A percentile compares a stretch with the other conserved stretches of the same genome.
Evolutionary conservation across 1,139 yeast species (phyloP).

Genomic region (Blastobotrys elegans): DNA sequence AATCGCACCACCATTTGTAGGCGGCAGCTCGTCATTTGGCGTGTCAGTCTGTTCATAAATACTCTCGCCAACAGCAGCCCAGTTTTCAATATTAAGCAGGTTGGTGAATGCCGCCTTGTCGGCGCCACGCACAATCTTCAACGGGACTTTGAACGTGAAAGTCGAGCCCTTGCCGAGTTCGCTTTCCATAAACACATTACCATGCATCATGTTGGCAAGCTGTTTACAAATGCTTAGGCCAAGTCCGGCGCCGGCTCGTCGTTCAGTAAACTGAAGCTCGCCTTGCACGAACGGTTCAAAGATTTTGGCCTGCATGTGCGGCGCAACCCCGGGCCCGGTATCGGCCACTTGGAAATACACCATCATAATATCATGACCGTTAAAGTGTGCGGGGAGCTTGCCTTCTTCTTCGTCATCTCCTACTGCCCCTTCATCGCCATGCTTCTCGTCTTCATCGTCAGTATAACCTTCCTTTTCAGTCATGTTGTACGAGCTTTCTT

Average conservation of each 20-base stretch:
- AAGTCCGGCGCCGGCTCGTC: conserved; percentile 89
- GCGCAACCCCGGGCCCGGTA: conserved; percentile 90
- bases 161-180: conserved; percentile 75
- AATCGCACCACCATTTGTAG: neutral
- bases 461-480: neutral
- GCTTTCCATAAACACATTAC: conserved; percentile 61
- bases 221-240: conserved; percentile 89
- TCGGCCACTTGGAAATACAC: conserved; percentile 49
- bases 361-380: conserved; percentile 16
- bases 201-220: conserved; percentile 81
- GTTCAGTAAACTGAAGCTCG: conserved; percentile 80
- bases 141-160: conserved; percentile 74
- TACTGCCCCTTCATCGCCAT: neutral
- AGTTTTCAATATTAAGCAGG: conserved; percentile 1
- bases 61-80: conserved; percentile 6
- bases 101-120: conserved; percentile 16
- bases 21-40: neutral
- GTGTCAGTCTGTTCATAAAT: neutral
- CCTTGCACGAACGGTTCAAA: conserved; percentile 96
- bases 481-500: neutral
- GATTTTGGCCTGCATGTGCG: conserved; percentile 70
- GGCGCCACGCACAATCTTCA: conserved; percentile 36
- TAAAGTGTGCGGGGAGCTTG: conserved; percentile 1
- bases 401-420: neutral
- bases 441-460: neutral